phyloP scores from a whole-genome alignment of 2,329 filamentous ascomycete genomes.

The Sphaerulina vaccinii region DNA sequence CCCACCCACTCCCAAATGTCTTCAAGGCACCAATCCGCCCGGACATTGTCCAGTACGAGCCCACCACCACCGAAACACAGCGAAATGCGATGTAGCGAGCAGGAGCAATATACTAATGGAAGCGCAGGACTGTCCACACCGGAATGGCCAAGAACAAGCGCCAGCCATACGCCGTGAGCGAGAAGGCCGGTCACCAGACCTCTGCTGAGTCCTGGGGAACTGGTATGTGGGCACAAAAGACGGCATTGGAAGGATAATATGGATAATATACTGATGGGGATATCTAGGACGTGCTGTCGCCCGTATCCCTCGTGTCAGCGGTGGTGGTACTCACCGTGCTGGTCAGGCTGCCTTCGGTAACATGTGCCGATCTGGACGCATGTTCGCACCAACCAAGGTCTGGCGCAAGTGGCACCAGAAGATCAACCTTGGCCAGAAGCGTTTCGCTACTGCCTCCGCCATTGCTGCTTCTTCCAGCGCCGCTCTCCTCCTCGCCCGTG shows the following conservation, averaged over 20 bases:
- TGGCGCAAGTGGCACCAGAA: slow-evolving; percentile 99
- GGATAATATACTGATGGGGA: slow-evolving; percentile 22
- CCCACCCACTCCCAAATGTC: slow-evolving; percentile 90
- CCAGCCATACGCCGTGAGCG: slow-evolving; percentile 98
- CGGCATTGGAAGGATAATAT: slow-evolving; percentile 13
- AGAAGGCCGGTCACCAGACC: slow-evolving; percentile 99
- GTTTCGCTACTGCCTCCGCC: slow-evolving; percentile 96
- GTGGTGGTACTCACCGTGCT: slow-evolving; percentile 99
- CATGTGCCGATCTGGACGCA: slow-evolving; percentile 99
- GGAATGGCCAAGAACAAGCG: slow-evolving; percentile 99
- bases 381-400: slow-evolving; percentile 99
- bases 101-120: slow-evolving; percentile 28
- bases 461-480: slow-evolving; percentile 94
- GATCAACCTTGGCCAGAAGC: slow-evolving; percentile 99
- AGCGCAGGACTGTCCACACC: slow-evolving; percentile 73
- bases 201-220: slow-evolving; percentile 99
- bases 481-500: slow-evolving; percentile 92
- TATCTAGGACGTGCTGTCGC: slow-evolving; percentile 88
- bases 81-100: slow-evolving; percentile 13
- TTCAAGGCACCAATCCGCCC: slow-evolving; percentile 97
- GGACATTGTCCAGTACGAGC: slow-evolving; percentile 91
- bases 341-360: slow-evolving; percentile 99
- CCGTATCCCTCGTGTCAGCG: slow-evolving; percentile 99
- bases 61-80: slow-evolving; percentile 6
- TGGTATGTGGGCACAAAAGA: slow-evolving; percentile 54